Evolutionary conservation across 2,329 filamentous ascomycete genomes (phyloP), one percentile per base, ranked within the genome.

Genomic region (Pseudogymnoascus sp.): DNA sequence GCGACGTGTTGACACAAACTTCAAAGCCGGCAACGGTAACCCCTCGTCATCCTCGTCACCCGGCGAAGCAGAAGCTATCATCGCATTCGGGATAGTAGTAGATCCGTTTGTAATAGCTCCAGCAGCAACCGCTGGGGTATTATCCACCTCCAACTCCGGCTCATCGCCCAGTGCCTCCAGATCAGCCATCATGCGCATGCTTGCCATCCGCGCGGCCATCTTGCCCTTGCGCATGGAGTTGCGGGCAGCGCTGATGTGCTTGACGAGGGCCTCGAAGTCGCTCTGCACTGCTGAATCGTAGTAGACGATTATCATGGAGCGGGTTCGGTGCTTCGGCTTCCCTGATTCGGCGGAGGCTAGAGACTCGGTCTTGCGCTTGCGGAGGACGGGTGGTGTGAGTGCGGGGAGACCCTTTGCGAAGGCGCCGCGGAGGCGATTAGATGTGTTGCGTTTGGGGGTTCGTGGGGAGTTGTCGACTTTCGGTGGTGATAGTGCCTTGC

Each of bases 261-360:
- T 88, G 64, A 96, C 92, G 61, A 96, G 78, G 63, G 88, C 82
- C 70, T 96, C 92, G 68, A 97, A 92, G 41, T 88, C 86, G 61
- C 85, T 85, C 73, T 97, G 92, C 3, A 96, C 88, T 67, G 91
- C 88, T 69, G 89, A 90, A 73, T 97, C 93, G 73, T 97, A 97
- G 76, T 92, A 93, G n/a, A 97, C 90, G 43, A 95, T 87, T 57
- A 93, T 88, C 81, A 91, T 89, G 64, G 83, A 87, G 68, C 89
- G 85, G 3, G 86, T 86, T 63, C 90, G 86, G 73, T 89, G 89
- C 67, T 73, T 74, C 7, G 72, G 69, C 21, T 37, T 37, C 16
- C 66, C n/a, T 1, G 71, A 71, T 41, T 71, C 70, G 8, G 65
- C 69, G 1, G 73, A 74, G 3, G 70, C 70, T 23, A 74, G 63